Percentiles rank a stretch among this genome's conserved stretches.
Evolutionary conservation across 805 yeast genomes (phyloP).

Genomic region (Kluyveromyces lactis): DNA sequence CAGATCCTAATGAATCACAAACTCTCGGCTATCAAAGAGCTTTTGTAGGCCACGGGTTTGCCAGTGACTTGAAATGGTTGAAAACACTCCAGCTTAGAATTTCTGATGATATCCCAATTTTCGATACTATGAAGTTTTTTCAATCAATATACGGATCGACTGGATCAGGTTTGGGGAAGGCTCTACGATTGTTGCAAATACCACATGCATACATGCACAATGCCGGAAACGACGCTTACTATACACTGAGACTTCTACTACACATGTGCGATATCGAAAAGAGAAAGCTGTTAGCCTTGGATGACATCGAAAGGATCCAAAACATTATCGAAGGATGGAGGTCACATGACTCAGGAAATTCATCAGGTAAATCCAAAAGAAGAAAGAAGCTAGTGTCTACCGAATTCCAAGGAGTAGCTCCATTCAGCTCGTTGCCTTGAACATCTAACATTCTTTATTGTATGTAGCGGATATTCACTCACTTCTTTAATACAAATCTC

Average conservation of each 20-base stretch:
- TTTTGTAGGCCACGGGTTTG: slow-evolving; percentile 53
- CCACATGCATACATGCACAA: slow-evolving; percentile 59
- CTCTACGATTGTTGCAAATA: slow-evolving; percentile 38
- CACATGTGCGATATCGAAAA: slow-evolving; percentile 39
- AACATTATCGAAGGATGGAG: slow-evolving; percentile 13
- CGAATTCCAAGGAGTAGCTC: slow-evolving; percentile 1
- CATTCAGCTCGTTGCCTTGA: not conserved
- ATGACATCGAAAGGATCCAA: slow-evolving; percentile 17
- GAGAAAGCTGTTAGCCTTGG: slow-evolving; percentile 19
- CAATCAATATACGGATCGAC: slow-evolving; percentile 32
- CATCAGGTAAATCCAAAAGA: not conserved
- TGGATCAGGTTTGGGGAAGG: slow-evolving; percentile 38
- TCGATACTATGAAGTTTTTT: slow-evolving; percentile 46
- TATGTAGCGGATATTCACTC: too few species aligned
- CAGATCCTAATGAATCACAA: slow-evolving; percentile 21
- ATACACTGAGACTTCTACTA: slow-evolving; percentile 45
- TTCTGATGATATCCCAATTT: slow-evolving; percentile 25
- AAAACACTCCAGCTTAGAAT: slow-evolving; percentile 36
- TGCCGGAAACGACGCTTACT: slow-evolving; percentile 66
- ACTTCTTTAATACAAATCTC: too few species aligned
- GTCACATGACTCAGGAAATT: slow-evolving; percentile 13
- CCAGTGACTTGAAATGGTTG: slow-evolving; percentile 49
- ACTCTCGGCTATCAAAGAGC: slow-evolving; percentile 16
- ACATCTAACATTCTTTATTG: too few species aligned
- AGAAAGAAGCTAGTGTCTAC: not conserved